Evolutionary conservation across 805 yeast species (phyloP).

Genomic region (Teunomyces kruisii): DNA sequence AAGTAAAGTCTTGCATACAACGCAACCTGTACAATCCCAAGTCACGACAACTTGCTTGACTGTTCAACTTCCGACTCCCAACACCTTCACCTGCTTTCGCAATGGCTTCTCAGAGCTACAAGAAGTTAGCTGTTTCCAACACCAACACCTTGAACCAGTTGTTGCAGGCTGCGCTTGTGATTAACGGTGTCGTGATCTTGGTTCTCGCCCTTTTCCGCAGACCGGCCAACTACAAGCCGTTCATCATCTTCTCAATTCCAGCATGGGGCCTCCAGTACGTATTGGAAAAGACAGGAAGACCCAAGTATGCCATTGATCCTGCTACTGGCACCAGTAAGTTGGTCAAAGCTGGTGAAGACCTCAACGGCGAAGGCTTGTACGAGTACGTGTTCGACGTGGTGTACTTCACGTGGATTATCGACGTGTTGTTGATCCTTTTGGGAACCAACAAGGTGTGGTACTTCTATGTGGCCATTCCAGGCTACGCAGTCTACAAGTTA

Average conservation of each 20-base stretch:
- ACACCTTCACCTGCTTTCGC: neutral
- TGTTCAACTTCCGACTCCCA: too few relatives aligned
- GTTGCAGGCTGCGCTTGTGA: constrained; percentile 29
- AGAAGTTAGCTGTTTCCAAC: constrained; percentile 50
- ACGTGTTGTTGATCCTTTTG: constrained; percentile 49
- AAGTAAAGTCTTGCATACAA: too few relatives aligned
- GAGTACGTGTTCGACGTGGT: constrained; percentile 73
- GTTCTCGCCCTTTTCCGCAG: constrained; percentile 32
- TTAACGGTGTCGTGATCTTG: constrained; percentile 43
- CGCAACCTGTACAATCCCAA: too few relatives aligned
- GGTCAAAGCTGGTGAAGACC: constrained; percentile 57
- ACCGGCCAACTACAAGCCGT: constrained; percentile 45
- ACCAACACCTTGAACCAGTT: constrained; percentile 37
- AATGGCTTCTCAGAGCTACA: constrained; percentile 61
- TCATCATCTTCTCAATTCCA: constrained; percentile 35
- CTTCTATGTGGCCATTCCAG: constrained; percentile 51
- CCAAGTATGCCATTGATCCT: constrained; percentile 43
- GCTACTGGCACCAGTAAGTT: constrained; percentile 36
- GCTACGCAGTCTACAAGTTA: constrained; percentile 49
- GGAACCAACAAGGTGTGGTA: constrained; percentile 66
- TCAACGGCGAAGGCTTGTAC: constrained; percentile 60
- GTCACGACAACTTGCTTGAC: too few relatives aligned
- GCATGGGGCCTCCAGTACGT: constrained; percentile 46
- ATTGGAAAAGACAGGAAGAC: constrained; percentile 63
- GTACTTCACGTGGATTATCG: constrained; percentile 61